A percentile compares a stretch with the other conserved stretches of the same genome.
Evolutionary conservation across 805 yeast genomes (phyloP).

Genomic region (Lachancea waltii): DNA sequence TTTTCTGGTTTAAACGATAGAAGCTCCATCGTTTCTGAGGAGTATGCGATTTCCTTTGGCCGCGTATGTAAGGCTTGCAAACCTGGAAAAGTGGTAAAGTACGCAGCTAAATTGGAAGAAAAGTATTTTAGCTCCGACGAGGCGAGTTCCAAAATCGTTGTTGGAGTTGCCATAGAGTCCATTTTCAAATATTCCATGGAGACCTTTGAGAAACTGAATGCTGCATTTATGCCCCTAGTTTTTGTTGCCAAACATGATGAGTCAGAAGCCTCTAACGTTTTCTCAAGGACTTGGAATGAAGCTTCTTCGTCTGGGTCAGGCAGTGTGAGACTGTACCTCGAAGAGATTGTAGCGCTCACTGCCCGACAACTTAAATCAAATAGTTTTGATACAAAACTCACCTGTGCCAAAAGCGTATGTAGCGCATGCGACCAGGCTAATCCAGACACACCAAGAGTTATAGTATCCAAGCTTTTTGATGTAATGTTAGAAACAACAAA

Average conservation of each 20-base stretch:
- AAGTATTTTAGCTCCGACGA: conserved; percentile 55
- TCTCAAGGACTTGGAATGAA: conserved; percentile 70
- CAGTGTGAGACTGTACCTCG: conserved; percentile 59
- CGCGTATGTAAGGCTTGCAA: conserved; percentile 62
- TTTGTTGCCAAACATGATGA: conserved; percentile 73
- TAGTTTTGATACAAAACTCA: conserved; percentile 58
- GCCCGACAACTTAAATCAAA: conserved; percentile 46
- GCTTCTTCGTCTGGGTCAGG: conserved; percentile 67
- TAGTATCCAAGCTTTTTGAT: conserved; percentile 39
- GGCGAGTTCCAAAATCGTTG: conserved; percentile 38
- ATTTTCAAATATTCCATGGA: conserved; percentile 65
- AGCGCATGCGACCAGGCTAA: conserved; percentile 46
- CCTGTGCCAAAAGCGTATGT: conserved; percentile 62
- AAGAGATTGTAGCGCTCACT: conserved; percentile 57
- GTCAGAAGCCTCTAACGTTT: conserved; percentile 40
- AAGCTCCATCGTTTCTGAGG: conserved; percentile 63
- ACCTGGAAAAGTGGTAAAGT: conserved; percentile 44
- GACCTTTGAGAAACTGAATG: conserved; percentile 52
- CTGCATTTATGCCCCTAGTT: conserved; percentile 68
- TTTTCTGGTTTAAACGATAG: conserved; percentile 56
- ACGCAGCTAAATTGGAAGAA: conserved; percentile 43
- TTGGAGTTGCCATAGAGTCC: conserved; percentile 58
- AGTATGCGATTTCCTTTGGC: conserved; percentile 79
- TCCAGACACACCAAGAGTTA: conserved; percentile 21
- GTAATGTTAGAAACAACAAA: conserved; percentile 53